Evolutionary conservation across 179 eudicot species (phyloP).

Genomic region (Camellia oleifera): DNA sequence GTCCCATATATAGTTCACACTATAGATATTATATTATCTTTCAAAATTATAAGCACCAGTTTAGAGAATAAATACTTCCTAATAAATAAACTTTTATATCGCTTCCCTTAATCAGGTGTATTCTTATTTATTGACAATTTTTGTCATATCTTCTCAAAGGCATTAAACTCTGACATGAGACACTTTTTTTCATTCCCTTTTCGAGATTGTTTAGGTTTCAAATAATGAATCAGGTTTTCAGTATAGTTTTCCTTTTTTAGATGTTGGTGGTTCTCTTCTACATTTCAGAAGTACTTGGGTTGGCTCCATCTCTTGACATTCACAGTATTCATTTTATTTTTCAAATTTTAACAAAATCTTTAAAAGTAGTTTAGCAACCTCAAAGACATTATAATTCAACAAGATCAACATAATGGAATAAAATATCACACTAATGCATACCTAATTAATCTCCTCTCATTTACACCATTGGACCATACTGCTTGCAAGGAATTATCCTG

Average conservation of each 20-base stretch:
- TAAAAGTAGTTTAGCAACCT: neutral
- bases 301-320: neutral
- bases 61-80: neutral
- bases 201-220: neutral
- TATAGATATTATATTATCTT: neutral
- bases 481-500: constrained; percentile 90
- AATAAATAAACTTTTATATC: neutral
- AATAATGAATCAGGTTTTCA: neutral
- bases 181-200: neutral
- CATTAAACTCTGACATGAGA: neutral
- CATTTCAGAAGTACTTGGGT: neutral
- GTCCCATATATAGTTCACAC: neutral
- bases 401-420: neutral
- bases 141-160: neutral
- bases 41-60: neutral
- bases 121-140: neutral
- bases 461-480: constrained; percentile 48
- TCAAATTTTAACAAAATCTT: neutral
- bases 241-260: neutral
- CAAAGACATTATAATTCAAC: neutral
- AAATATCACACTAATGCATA: constrained; percentile 6
- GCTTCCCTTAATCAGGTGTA: neutral
- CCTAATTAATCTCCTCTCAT: constrained; percentile 55
- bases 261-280: neutral
- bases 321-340: neutral